Evolutionary conservation across 1,284 basidiomycete species (phyloP).

Genomic region (Tilletia horrida): DNA sequence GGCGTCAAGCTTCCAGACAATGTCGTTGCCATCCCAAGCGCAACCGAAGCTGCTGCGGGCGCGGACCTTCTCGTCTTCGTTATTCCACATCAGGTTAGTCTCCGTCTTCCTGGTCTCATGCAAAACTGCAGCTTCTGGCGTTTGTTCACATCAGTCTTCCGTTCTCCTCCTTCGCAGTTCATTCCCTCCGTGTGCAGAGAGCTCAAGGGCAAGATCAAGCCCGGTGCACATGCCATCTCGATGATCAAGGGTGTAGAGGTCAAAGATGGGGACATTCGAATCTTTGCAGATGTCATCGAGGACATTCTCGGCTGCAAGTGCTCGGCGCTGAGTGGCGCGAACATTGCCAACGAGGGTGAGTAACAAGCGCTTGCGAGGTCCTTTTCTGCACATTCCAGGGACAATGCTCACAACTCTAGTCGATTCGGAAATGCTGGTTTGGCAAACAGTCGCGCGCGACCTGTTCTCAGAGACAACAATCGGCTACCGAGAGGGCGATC

Average conservation of each 20-base stretch:
- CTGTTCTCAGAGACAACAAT: conserved; percentile 62
- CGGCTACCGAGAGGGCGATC: conserved; percentile 58
- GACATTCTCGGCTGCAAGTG: conserved; percentile 59
- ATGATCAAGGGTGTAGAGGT: conserved; percentile 56
- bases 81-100: conserved; percentile 58
- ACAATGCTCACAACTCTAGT: too few relatives aligned
- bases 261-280: conserved; percentile 59
- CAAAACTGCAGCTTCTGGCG: background rate
- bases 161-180: conserved; percentile 45
- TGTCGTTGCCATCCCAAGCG: conserved; percentile 60
- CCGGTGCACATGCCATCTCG: conserved; percentile 52
- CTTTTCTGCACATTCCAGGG: background rate
- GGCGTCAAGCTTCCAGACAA: conserved; percentile 60
- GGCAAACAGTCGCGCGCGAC: conserved; percentile 57
- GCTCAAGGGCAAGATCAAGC: conserved; percentile 45
- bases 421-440: background rate
- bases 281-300: conserved; percentile 63
- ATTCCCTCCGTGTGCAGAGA: conserved; percentile 50
- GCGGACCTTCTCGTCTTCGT: conserved; percentile 63
- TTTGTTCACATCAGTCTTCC: background rate
- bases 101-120: background rate
- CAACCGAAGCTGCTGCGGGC: conserved; percentile 60
- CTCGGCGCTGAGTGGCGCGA: conserved; percentile 62
- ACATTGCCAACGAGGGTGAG: conserved; percentile 62
- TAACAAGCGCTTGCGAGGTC: background rate